Conservation (phyloP, 768 basidiomycete genomes). For the Hygrocybe coccinea region DNA sequence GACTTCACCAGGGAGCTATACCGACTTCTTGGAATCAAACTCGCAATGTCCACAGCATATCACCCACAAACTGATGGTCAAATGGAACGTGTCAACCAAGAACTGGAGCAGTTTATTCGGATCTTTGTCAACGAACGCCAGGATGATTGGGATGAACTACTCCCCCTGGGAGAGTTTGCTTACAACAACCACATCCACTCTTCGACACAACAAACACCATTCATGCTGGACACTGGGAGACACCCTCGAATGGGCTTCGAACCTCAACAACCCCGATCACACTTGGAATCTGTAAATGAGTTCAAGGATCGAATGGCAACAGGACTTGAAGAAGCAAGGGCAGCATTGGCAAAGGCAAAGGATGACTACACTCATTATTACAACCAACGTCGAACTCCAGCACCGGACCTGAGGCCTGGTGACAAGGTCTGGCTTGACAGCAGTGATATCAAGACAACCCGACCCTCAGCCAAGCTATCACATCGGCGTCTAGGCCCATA, state of each 20-base stretch:
- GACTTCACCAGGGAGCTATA: conserved; percentile 31
- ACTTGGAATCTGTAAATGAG: conserved; percentile 4
- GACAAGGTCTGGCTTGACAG: conserved; percentile 14
- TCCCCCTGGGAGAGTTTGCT: conserved; percentile 8
- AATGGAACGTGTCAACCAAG: conserved; percentile 30
- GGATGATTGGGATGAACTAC: conserved; percentile 22
- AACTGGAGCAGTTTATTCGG: conserved; percentile 27
- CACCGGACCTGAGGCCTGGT: conserved; percentile 10
- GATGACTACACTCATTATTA: conserved; percentile 15
- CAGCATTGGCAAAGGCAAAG: conserved; percentile 15
- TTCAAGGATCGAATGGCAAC: conserved; percentile 11
- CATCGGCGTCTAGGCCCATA: conserved; percentile 14
- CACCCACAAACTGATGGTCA: conserved; percentile 40
- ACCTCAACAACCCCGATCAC: not conserved
- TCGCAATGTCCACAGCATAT: conserved; percentile 36
- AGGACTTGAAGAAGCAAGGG: conserved; percentile 9
- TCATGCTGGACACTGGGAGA: conserved; percentile 11
- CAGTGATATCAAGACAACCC: conserved; percentile 3
- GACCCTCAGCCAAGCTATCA: conserved; percentile 11
- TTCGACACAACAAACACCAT: conserved; percentile 8
- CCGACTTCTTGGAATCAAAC: conserved; percentile 28
- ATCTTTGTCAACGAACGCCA: conserved; percentile 20
- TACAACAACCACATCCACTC: conserved; percentile 14
- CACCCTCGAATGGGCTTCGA: conserved; percentile 13
- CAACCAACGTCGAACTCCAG: conserved; percentile 4